These are phyloP conservation scores for Nigrograna mackinnonii DNA, from an alignment of 2,329 filamentous ascomycete genomes.

Conservation along the genomic window DNA sequence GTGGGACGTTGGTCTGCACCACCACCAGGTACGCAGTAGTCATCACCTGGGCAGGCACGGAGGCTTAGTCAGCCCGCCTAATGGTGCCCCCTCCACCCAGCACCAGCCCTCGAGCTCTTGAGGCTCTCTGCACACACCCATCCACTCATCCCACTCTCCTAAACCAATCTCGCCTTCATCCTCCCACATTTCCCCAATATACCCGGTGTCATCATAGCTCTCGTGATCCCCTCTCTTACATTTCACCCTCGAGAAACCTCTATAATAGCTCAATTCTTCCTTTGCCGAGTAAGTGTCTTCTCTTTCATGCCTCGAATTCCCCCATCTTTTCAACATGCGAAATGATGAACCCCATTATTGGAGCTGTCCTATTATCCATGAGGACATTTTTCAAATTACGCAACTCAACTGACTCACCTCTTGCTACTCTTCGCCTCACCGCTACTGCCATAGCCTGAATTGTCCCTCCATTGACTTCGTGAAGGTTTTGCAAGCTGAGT, in stretches of 20 bases:
- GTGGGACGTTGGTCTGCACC: too few relatives aligned
- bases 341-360: constrained; percentile 70
- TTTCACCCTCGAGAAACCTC: neutral
- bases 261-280: constrained; percentile 4
- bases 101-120: too few relatives aligned
- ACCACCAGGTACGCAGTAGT: too few relatives aligned
- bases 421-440: too few relatives aligned
- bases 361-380: constrained; percentile 71
- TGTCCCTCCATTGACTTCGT: too few relatives aligned
- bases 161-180: constrained; percentile 5
- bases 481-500: too few relatives aligned
- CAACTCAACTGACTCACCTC: too few relatives aligned
- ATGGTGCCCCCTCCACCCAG: too few relatives aligned
- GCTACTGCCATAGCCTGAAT: too few relatives aligned
- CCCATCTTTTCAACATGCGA: constrained; percentile 14
- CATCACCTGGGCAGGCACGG: too few relatives aligned
- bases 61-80: neutral
- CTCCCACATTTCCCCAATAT: constrained; percentile 7
- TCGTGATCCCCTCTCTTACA: constrained; percentile 12
- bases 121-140: too few relatives aligned
- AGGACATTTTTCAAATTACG: constrained; percentile 54
- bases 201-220: constrained; percentile 16
- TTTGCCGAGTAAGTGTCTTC: constrained; percentile 17
- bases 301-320: constrained; percentile 1
- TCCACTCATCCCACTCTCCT: neutral